Conservation (phyloP, 2,329 filamentous ascomycete genomes). For the Colletotrichum zoysiae region DNA sequence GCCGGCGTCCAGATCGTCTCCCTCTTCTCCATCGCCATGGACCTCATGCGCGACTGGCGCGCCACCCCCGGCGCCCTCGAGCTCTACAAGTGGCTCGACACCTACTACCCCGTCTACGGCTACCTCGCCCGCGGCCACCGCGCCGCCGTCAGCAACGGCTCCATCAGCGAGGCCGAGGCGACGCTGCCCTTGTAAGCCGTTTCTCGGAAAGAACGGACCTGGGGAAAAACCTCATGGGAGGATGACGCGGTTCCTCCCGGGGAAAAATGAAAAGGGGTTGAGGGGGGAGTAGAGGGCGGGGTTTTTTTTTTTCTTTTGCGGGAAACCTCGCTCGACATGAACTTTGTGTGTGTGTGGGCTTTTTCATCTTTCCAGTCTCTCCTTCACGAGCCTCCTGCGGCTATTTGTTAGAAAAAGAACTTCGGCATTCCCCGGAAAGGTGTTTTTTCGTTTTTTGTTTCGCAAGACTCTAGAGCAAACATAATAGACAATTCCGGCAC, state of each 20-base stretch:
- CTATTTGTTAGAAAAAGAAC: slow-evolving; percentile 14
- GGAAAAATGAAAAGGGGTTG: neutral
- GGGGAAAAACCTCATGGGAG: neutral
- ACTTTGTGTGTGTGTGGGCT: neutral
- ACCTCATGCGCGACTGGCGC: slow-evolving; percentile 80
- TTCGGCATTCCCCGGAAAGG: neutral
- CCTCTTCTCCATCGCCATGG: slow-evolving; percentile 73
- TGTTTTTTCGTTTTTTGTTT: slow-evolving; percentile 9
- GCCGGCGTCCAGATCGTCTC: slow-evolving; percentile 75
- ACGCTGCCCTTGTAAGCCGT: slow-evolving; percentile 25
- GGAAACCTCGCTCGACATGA: neutral
- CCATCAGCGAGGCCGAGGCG: slow-evolving; percentile 67
- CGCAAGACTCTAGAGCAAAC: slow-evolving; percentile 7
- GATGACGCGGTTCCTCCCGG: slow-evolving; percentile 28
- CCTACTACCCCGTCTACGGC: slow-evolving; percentile 75
- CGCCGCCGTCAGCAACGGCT: slow-evolving; percentile 71
- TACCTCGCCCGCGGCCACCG: slow-evolving; percentile 72
- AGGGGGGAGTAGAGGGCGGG: too few species aligned
- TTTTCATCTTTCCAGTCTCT: slow-evolving; percentile 35
- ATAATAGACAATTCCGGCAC: slow-evolving; percentile 12
- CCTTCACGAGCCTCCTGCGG: slow-evolving; percentile 10
- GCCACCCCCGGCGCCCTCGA: slow-evolving; percentile 63
- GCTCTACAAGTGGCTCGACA: slow-evolving; percentile 74
- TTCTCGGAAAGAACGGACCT: too few species aligned
- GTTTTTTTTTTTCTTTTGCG: too few species aligned